Base-by-base conservation (phyloP, 176 grass and related monocot genomes). In the Secale cereale region DNA sequence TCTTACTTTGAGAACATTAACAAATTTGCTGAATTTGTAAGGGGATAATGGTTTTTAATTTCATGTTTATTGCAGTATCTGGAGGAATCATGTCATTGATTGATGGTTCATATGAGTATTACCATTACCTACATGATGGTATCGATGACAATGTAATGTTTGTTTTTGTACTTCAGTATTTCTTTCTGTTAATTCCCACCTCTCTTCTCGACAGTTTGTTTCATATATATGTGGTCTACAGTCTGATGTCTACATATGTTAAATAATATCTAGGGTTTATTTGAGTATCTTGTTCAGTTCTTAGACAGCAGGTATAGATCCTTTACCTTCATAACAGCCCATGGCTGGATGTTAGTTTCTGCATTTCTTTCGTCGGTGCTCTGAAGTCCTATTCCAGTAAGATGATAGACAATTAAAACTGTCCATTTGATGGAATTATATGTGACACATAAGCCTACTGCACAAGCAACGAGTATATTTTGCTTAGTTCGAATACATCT, bases 91-190 rank as follows among this genome's bases (percentile, higher is more conserved):
- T 81, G 45, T 95, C 96, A 66, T 70, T 92, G 78, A 94, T 94
- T 73, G 96, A 98, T 82, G 91, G 96, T 76, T 98, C 93, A 4
- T 98, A 98, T 87, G 91, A 95, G 89, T 98, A 98, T 81, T 98
- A 94, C 79, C 96, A 98, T 89, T 98, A 98, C 82, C 78, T 98
- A 72, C 95, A 82, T 52, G 87, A 84, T 86, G 91, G 91, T 36
- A 80, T 98, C 50, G 89, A 98, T 91, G 96, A 98, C 70, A 98
- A 91, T 92, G 95, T 98, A 95, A 93, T 82, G 30, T 85, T 78
- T 23, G 4, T 29, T 73, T 74, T 81, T 79, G 19, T 57, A 43
- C 50, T 71, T 78, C 3, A 73, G 40, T 63, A 69, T 43, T 48
- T 65, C 9, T 65, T 59, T 74, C 36, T 31, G 43, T 70, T 80